Conservation (phyloP, 768 basidiomycete genomes). For the Daedalea quercina region DNA sequence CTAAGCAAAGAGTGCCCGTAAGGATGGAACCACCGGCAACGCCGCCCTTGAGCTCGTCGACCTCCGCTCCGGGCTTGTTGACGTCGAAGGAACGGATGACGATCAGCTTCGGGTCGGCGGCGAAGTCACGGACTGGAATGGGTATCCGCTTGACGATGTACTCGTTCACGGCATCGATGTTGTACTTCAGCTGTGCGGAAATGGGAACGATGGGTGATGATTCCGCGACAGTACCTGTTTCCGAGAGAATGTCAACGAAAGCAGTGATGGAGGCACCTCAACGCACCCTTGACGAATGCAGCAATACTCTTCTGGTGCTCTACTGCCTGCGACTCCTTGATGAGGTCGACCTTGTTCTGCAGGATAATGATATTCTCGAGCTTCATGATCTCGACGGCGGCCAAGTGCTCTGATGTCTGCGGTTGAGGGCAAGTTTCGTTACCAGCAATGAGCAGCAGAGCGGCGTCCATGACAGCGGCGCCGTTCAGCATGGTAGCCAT, state of each 20-base stretch:
- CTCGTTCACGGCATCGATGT: slow-evolving; percentile 98
- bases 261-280: not conserved
- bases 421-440: slow-evolving; percentile 99
- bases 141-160: slow-evolving; percentile 97
- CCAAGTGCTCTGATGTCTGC: slow-evolving; percentile 97
- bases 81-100: slow-evolving; percentile 99
- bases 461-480: slow-evolving; percentile 99
- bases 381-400: slow-evolving; percentile 99
- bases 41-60: slow-evolving; percentile 95
- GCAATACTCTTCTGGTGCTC: slow-evolving; percentile 96
- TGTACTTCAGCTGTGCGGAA: slow-evolving; percentile 97
- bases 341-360: slow-evolving; percentile 98
- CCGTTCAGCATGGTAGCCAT: slow-evolving; percentile 99
- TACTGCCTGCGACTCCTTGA: slow-evolving; percentile 88
- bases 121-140: slow-evolving; percentile 90
- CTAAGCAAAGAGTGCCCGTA: slow-evolving; percentile 83
- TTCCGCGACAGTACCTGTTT: slow-evolving; percentile 89
- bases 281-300: slow-evolving; percentile 87
- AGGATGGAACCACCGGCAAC: slow-evolving; percentile 97
- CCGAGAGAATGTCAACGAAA: not conserved
- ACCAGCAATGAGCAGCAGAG: slow-evolving; percentile 89
- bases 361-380: slow-evolving; percentile 95
- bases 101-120: slow-evolving; percentile 86
- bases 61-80: slow-evolving; percentile 97
- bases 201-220: slow-evolving; percentile 97